These are phyloP conservation scores for Fraxinus baroniana DNA, from an alignment of 305 asterid species.

Conservation along the genomic window DNA sequence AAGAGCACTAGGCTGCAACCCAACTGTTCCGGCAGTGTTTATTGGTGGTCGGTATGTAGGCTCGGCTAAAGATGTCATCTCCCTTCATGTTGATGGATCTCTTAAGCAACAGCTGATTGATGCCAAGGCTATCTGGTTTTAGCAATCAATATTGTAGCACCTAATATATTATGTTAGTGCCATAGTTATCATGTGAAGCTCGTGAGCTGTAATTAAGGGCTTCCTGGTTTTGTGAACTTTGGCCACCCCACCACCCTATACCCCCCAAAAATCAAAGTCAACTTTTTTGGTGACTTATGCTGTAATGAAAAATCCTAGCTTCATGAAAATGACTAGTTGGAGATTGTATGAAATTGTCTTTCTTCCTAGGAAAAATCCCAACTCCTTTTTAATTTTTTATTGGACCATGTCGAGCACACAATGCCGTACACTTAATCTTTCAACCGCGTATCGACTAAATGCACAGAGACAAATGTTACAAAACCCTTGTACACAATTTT, in stretches of 20 bases:
- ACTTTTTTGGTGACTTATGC: slow-evolving; percentile 29
- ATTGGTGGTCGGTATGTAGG: slow-evolving; percentile 47
- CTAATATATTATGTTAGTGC: background rate
- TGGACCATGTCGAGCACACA: too few relatives aligned
- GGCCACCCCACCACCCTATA: background rate
- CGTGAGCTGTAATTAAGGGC: slow-evolving; percentile 19
- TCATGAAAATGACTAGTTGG: slow-evolving; percentile 1
- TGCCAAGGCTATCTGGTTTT: slow-evolving; percentile 55
- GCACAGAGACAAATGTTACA: too few relatives aligned
- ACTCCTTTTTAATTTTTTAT: background rate
- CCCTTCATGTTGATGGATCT: slow-evolving; percentile 53
- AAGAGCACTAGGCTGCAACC: slow-evolving; percentile 46
- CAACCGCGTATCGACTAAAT: too few relatives aligned
- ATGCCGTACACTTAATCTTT: background rate
- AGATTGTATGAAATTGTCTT: background rate
- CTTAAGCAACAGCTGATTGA: slow-evolving; percentile 39
- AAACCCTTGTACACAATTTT: too few relatives aligned
- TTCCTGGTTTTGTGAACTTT: background rate
- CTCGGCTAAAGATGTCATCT: slow-evolving; percentile 46
- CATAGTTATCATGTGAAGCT: slow-evolving; percentile 18
- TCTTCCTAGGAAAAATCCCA: background rate
- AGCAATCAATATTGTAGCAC: slow-evolving; percentile 7
- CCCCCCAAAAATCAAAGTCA: background rate
- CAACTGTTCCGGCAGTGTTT: slow-evolving; percentile 50
- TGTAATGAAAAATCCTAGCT: background rate